phyloP scores from a whole-genome alignment of 169 alveolate species.

The Eimeria mitis region DNA sequence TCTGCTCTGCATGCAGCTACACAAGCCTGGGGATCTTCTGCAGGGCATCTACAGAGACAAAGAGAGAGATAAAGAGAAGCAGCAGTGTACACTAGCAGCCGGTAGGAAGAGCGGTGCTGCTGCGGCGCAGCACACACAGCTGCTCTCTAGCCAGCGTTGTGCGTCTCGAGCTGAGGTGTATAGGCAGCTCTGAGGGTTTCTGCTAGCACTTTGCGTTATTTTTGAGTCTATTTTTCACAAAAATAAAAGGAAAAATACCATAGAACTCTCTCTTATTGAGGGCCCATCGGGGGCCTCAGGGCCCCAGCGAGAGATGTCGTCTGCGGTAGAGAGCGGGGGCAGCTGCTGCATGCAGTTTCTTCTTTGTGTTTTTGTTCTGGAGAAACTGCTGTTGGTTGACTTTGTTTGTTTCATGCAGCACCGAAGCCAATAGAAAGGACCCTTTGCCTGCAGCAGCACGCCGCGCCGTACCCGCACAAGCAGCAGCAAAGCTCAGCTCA shows the following conservation, averaged over 20 bases:
- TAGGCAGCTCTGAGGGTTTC: neutral
- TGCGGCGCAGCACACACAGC: neutral
- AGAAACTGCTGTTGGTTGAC: neutral
- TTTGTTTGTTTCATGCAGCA: neutral
- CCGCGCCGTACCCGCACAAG: neutral
- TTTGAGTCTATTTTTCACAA: neutral
- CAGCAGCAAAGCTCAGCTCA: neutral
- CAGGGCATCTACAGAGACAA: neutral
- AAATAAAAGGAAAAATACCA: neutral
- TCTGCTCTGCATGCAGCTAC: neutral
- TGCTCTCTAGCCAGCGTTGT: neutral
- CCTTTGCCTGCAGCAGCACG: neutral
- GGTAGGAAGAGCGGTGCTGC: neutral
- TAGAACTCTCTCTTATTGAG: neutral
- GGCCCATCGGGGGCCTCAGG: neutral
- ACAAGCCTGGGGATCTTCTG: neutral
- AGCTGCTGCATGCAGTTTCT: neutral
- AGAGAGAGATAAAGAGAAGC: neutral
- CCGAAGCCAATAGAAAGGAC: neutral
- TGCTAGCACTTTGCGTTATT: neutral
- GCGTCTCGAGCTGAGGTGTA: neutral
- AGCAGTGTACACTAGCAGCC: neutral
- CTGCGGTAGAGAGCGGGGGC: slow-evolving; percentile 2
- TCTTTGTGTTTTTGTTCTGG: neutral
- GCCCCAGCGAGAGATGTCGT: neutral